Conservation (phyloP, 208 protist genomes). For the Herpetomonas samuelpessoai region DNA sequence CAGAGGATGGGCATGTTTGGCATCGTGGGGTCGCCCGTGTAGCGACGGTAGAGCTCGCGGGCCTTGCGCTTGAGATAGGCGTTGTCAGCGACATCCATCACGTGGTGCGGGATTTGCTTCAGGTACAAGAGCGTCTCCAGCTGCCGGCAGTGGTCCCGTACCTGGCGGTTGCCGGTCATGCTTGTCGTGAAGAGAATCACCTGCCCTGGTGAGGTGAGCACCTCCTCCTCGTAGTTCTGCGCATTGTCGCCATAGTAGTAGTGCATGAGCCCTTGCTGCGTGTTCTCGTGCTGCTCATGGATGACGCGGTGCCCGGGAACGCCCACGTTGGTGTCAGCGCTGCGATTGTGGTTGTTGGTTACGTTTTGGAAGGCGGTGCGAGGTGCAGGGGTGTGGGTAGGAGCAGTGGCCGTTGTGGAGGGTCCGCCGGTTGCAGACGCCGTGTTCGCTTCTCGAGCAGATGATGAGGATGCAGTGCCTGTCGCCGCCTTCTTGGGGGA, state of each 20-base stretch:
- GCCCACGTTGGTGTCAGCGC: slow-evolving; percentile 2
- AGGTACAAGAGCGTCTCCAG: slow-evolving; percentile 63
- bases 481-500: no score
- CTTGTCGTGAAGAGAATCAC: slow-evolving; percentile 68
- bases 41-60: slow-evolving; percentile 29
- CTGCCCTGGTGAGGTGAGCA: slow-evolving; percentile 26
- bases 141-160: slow-evolving; percentile 46
- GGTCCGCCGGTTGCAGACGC: no score
- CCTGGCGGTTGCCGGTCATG: slow-evolving; percentile 57
- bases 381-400: background rate
- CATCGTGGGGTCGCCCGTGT: slow-evolving; percentile 20
- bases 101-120: slow-evolving; percentile 62
- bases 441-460: no score
- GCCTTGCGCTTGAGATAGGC: slow-evolving; percentile 39
- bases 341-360: background rate
- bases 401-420: background rate
- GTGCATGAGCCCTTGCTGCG: slow-evolving; percentile 22
- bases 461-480: no score
- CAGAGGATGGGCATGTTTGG: slow-evolving; percentile 52
- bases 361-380: background rate
- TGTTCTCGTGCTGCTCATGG: slow-evolving; percentile 5
- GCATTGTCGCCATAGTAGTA: slow-evolving; percentile 47
- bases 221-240: slow-evolving; percentile 31
- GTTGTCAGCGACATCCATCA: slow-evolving; percentile 68
- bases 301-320: background rate